phyloP scores from a whole-genome alignment of 345 rosid genomes.

The Punica granatum region DNA sequence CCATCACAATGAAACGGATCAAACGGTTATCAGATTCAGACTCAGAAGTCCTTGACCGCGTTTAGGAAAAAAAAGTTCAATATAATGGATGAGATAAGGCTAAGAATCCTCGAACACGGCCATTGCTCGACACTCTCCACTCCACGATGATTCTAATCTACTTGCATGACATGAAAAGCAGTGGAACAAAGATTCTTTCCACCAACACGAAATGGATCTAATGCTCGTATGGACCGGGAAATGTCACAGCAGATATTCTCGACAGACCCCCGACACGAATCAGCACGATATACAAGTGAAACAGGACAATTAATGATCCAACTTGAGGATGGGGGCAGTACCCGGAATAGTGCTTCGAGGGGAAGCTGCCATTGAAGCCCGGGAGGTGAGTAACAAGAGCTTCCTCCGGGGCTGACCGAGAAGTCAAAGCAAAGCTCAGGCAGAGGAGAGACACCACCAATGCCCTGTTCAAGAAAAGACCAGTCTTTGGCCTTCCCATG shows the following conservation, averaged over 20 bases:
- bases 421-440: slow-evolving; percentile 12
- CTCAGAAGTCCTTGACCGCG: not conserved
- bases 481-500: slow-evolving; percentile 21
- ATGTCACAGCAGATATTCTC: not conserved
- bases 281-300: not conserved
- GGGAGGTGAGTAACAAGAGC: slow-evolving; percentile 58
- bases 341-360: slow-evolving; percentile 91
- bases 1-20: not conserved
- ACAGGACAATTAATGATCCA: not conserved
- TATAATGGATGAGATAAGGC: not conserved
- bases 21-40: not conserved
- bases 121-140: too few species aligned
- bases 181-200: not conserved
- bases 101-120: not conserved
- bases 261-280: not conserved
- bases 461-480: slow-evolving; percentile 10
- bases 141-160: too few species aligned
- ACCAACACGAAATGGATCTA: not conserved
- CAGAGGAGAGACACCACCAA: slow-evolving; percentile 13
- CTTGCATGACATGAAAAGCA: not conserved
- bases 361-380: slow-evolving; percentile 53
- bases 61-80: too few species aligned
- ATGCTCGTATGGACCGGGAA: not conserved
- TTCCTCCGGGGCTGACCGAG: slow-evolving; percentile 42
- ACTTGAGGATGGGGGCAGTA: slow-evolving; percentile 9